Conservation (phyloP, 2,329 filamentous ascomycete genomes). For the Aaosphaeria pasadenensis region DNA sequence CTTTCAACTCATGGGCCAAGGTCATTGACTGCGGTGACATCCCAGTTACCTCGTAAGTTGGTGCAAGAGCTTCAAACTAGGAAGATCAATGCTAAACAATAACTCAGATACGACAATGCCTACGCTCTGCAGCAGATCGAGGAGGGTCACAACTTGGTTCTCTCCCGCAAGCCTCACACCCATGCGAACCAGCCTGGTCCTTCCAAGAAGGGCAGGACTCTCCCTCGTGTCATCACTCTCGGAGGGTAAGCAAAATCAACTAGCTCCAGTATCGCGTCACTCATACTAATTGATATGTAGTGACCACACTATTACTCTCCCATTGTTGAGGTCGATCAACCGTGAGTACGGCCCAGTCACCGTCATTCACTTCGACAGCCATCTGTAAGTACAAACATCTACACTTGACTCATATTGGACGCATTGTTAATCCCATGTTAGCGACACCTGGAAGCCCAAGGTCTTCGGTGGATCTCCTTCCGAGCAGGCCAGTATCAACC, state of each 20-base stretch:
- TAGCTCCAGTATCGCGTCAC: background rate
- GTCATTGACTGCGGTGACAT: constrained; percentile 83
- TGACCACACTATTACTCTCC: constrained; percentile 61
- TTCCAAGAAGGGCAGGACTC: constrained; percentile 69
- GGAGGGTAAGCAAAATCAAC: constrained; percentile 29
- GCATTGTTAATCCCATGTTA: constrained; percentile 8
- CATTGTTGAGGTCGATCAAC: constrained; percentile 56
- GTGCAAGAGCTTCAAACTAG: background rate
- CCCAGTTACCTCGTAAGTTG: constrained; percentile 72
- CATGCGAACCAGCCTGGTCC: constrained; percentile 65
- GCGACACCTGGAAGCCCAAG: constrained; percentile 70
- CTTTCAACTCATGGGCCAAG: constrained; percentile 77
- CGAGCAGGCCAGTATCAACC: constrained; percentile 74
- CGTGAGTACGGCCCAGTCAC: constrained; percentile 66
- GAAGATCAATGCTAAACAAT: background rate
- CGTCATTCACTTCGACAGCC: constrained; percentile 63
- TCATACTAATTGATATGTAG: constrained; percentile 10
- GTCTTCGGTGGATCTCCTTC: constrained; percentile 81
- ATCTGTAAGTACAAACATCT: constrained; percentile 45
- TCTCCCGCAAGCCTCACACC: constrained; percentile 69
- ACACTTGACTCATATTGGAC: background rate
- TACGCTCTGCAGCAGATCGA: constrained; percentile 83
- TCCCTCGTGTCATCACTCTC: constrained; percentile 78
- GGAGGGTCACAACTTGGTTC: constrained; percentile 73
- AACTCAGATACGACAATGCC: constrained; percentile 70